phyloP scores from a whole-genome alignment of 352 stramenopile species.

The Pythium sukuiense region DNA sequence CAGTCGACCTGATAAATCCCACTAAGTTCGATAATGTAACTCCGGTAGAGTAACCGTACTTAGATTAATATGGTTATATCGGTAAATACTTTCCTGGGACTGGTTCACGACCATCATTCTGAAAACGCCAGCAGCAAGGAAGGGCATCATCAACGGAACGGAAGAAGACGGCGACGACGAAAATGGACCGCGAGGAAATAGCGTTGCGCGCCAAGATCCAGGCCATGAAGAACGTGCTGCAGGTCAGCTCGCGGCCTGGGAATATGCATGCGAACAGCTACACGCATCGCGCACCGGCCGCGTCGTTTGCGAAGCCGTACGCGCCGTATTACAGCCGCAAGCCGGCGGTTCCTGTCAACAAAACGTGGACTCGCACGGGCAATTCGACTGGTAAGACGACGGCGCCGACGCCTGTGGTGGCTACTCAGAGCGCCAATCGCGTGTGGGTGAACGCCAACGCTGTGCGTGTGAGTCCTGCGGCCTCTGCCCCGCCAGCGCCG shows the following conservation, averaged over 20 bases:
- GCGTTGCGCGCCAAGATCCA: slow-evolving; percentile 81
- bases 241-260: slow-evolving; percentile 33
- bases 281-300: not conserved
- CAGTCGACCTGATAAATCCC: not conserved
- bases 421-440: slow-evolving; percentile 37
- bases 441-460: not conserved
- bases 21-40: slow-evolving; percentile 12
- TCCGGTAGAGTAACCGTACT: slow-evolving; percentile 7
- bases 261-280: not conserved
- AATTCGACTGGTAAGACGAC: not conserved
- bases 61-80: slow-evolving; percentile 8
- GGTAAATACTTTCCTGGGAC: slow-evolving; percentile 17
- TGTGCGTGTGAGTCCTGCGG: not conserved
- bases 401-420: not conserved
- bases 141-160: not conserved
- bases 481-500: not conserved
- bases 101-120: slow-evolving; percentile 7
- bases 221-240: slow-evolving; percentile 77
- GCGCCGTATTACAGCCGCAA: slow-evolving; percentile 10
- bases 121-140: not conserved
- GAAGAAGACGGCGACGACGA: not conserved
- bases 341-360: slow-evolving; percentile 30
- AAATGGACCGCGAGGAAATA: slow-evolving; percentile 54
- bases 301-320: slow-evolving; percentile 2
- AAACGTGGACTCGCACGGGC: slow-evolving; percentile 44